phyloP scores from a whole-genome alignment of 352 stramenopile species.

The Phytophthora uliginosa region DNA sequence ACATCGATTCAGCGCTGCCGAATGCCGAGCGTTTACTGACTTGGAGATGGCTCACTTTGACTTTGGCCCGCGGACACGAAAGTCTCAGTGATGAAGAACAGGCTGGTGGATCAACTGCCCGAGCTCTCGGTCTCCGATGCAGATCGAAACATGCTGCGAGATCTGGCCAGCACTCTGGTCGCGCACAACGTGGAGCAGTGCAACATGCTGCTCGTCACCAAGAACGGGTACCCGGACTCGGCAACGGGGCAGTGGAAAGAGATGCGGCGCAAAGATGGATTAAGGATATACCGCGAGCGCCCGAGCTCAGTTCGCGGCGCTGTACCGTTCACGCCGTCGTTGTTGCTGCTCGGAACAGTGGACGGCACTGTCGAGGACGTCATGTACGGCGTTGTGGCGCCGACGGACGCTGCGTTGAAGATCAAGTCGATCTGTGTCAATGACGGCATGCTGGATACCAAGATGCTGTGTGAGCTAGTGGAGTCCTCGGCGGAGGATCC shows the following conservation, averaged over 20 bases:
- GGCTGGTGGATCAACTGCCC: conserved; percentile 11
- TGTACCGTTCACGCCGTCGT: conserved; percentile 38
- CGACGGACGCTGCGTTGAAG: conserved; percentile 43
- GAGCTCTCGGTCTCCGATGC: conserved; percentile 23
- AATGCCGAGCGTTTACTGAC: neutral
- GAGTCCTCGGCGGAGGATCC: conserved; percentile 38
- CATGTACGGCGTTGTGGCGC: conserved; percentile 55
- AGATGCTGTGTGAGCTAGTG: conserved; percentile 45
- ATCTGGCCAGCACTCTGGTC: conserved; percentile 34
- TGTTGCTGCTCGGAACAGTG: conserved; percentile 55
- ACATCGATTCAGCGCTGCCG: neutral
- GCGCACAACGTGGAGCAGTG: conserved; percentile 40
- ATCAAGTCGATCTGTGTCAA: conserved; percentile 53
- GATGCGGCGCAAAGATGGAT: conserved; percentile 34
- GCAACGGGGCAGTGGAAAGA: conserved; percentile 37
- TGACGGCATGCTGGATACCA: conserved; percentile 55
- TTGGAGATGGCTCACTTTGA: conserved; percentile 9
- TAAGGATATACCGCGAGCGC: conserved; percentile 42
- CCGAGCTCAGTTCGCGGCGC: neutral
- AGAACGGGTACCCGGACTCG: conserved; percentile 33
- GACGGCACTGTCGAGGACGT: conserved; percentile 59
- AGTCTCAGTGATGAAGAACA: conserved; percentile 14
- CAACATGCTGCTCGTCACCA: conserved; percentile 42
- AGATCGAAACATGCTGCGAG: conserved; percentile 24
- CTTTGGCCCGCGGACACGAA: neutral